Percentiles rank a stretch among this genome's conserved stretches.
phyloP scores from a whole-genome alignment of 352 stramenopile genomes.

The Globisporangium abappressorium region DNA sequence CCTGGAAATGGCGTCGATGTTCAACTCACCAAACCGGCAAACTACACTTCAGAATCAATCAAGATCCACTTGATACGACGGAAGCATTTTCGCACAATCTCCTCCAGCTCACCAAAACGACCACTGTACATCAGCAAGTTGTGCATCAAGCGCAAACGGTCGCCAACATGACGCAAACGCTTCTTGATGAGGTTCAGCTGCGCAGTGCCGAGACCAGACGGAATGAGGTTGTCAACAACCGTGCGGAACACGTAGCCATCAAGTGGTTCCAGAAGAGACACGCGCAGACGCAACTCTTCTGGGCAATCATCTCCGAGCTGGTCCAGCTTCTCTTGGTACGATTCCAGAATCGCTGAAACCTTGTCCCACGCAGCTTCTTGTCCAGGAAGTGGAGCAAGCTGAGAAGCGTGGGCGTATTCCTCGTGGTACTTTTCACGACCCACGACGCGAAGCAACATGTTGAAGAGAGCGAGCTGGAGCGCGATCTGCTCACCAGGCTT shows the following conservation, averaged over 20 bases:
- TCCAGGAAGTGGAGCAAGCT: slow-evolving; percentile 59
- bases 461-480: slow-evolving; percentile 79
- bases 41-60: slow-evolving; percentile 87
- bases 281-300: slow-evolving; percentile 63
- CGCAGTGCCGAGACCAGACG: slow-evolving; percentile 68
- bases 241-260: slow-evolving; percentile 87
- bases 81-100: slow-evolving; percentile 91
- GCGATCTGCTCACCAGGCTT: slow-evolving; percentile 83
- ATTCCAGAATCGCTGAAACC: slow-evolving; percentile 54
- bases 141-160: slow-evolving; percentile 85
- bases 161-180: slow-evolving; percentile 79
- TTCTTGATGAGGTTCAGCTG: slow-evolving; percentile 89
- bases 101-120: slow-evolving; percentile 77
- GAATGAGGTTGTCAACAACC: slow-evolving; percentile 86
- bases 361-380: slow-evolving; percentile 79
- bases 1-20: neutral
- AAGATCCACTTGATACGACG: slow-evolving; percentile 91
- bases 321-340: slow-evolving; percentile 75
- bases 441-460: slow-evolving; percentile 84
- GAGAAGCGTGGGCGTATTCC: slow-evolving; percentile 60
- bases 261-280: slow-evolving; percentile 67
- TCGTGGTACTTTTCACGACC: slow-evolving; percentile 73
- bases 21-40: neutral
- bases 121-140: slow-evolving; percentile 89
- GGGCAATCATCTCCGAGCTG: slow-evolving; percentile 59